Conservation (phyloP, 129 eudicot genomes). For the Rutidosis leptorrhynchoides region DNA sequence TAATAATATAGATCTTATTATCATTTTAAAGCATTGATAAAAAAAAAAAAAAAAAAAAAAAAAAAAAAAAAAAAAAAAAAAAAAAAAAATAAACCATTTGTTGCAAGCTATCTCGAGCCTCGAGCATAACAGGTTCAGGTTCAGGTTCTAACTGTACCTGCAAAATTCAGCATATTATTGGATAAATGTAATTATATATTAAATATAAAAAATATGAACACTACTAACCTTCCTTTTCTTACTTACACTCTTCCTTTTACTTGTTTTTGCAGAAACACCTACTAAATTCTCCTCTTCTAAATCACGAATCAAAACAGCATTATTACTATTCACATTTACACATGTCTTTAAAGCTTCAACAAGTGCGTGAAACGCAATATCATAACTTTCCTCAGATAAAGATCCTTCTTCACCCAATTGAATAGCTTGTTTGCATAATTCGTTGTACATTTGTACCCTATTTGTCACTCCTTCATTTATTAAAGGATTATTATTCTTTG, state of each 20-base stretch:
- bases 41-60: too few species aligned
- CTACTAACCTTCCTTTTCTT: conserved; percentile 41
- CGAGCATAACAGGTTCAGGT: conserved; percentile 39
- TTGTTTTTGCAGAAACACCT: conserved; percentile 26
- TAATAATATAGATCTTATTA: too few species aligned
- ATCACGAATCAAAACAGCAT: conserved; percentile 31
- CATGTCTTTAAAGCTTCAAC: conserved; percentile 36
- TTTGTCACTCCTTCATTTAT: conserved; percentile 21
- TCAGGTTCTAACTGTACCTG: conserved; percentile 38
- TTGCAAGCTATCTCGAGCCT: conserved; percentile 41
- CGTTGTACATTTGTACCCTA: conserved; percentile 35
- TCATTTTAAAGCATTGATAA: too few species aligned
- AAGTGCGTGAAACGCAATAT: conserved; percentile 38
- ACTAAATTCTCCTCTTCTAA: conserved; percentile 33
- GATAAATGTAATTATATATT: neutral
- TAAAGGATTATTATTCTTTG: conserved; percentile 22
- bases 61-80: too few species aligned
- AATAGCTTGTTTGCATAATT: conserved; percentile 38
- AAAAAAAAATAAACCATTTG: conserved; percentile 36
- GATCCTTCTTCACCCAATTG: conserved; percentile 41
- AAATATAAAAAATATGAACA: too few species aligned
- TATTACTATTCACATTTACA: conserved; percentile 33
- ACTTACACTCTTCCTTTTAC: conserved; percentile 36
- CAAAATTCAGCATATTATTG: conserved; percentile 3
- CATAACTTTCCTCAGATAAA: conserved; percentile 34